A percentile compares a stretch with the other conserved stretches of the same genome.
phyloP scores from a whole-genome alignment of 2,329 filamentous ascomycete genomes.

The Colletotrichum salicis region DNA sequence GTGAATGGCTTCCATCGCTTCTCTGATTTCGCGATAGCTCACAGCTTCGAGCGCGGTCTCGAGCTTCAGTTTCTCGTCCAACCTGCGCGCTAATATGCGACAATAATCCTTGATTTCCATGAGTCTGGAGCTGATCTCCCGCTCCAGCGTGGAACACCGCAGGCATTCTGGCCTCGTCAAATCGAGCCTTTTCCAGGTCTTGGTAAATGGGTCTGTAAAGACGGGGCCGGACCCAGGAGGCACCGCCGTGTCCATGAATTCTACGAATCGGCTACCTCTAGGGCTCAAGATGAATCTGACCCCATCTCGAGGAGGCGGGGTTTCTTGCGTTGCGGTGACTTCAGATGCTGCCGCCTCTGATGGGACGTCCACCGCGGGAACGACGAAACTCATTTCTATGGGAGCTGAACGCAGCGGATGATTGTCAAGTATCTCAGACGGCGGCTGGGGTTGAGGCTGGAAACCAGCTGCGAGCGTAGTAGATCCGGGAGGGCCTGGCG shows the following conservation, averaged over 20 bases:
- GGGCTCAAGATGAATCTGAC: not conserved
- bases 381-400: not conserved
- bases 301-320: not conserved
- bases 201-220: not conserved
- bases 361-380: not conserved
- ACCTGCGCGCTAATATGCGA: not conserved
- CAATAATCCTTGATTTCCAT: not conserved
- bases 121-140: not conserved
- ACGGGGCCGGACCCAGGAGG: no score
- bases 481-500: not conserved
- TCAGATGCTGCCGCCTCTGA: not conserved
- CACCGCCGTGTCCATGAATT: not conserved
- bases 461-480: not conserved
- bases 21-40: not conserved
- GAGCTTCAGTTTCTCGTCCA: not conserved
- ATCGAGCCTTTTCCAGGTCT: not conserved
- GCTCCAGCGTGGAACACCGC: not conserved
- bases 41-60: not conserved
- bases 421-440: not conserved
- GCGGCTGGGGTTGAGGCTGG: not conserved
- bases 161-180: not conserved
- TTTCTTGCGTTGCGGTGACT: not conserved
- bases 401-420: not conserved
- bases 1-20: constrained; percentile 12
- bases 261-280: not conserved